These are phyloP conservation scores for Mychonastes homosphaera DNA, from an alignment of 139 green algal species.

Conservation along the genomic window DNA sequence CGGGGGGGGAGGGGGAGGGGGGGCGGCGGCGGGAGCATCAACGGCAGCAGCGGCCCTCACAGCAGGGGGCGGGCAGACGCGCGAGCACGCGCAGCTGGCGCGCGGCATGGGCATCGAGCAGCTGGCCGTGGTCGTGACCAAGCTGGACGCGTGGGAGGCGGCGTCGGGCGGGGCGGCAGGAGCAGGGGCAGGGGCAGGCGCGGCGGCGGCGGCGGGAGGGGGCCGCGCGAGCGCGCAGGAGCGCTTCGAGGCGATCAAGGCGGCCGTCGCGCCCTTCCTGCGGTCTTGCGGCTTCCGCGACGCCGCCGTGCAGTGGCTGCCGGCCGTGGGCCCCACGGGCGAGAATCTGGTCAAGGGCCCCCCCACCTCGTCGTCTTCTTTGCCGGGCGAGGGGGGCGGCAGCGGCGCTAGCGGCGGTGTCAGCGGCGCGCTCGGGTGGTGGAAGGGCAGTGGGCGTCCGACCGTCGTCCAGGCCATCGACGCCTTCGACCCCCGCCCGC, in stretches of 20 bases:
- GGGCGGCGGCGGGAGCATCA: conserved; percentile 3
- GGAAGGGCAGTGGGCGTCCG: conserved; percentile 32
- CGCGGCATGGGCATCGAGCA: conserved; percentile 79
- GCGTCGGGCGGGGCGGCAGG: no score
- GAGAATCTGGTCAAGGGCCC: conserved; percentile 66
- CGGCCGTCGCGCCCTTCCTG: conserved; percentile 71
- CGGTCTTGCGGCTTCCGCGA: conserved; percentile 64
- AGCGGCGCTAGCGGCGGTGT: no score
- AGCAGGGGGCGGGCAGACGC: conserved; percentile 71
- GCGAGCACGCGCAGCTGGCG: conserved; percentile 89
- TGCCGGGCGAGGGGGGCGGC: no score
- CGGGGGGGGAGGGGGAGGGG: not conserved
- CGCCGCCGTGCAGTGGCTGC: conserved; percentile 65
- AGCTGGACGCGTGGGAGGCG: conserved; percentile 76
- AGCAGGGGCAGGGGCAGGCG: no score
- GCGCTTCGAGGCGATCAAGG: conserved; percentile 68
- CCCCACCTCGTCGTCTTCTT: no score
- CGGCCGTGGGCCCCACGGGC: conserved; percentile 57
- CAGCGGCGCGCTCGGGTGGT: conserved; percentile 26
- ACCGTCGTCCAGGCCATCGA: conserved; percentile 68
- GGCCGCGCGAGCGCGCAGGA: no score
- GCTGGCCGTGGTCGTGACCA: conserved; percentile 80
- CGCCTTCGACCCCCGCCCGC: conserved; percentile 36
- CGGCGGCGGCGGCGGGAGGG: no score
- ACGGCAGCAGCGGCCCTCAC: conserved; percentile 1